A percentile compares a stretch with the other conserved stretches of the same genome.
phyloP scores from a whole-genome alignment of 306 rosid genomes.

The Ochetophila trinervis region DNA sequence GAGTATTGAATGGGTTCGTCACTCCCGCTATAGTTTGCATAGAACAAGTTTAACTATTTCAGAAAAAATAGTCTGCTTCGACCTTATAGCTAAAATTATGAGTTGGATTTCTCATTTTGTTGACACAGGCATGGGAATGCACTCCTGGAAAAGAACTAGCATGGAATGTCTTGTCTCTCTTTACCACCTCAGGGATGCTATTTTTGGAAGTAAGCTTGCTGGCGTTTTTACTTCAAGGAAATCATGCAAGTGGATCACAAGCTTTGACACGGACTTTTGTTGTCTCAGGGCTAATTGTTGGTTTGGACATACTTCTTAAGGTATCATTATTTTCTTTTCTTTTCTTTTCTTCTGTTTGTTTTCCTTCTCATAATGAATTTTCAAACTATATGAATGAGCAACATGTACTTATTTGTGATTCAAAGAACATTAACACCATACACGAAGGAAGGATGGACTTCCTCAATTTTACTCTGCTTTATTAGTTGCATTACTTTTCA shows the following conservation, averaged over 20 bases:
- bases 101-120: constrained; percentile 19
- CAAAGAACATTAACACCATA: background rate
- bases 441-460: background rate
- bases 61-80: background rate
- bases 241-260: constrained; percentile 63
- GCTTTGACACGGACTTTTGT: constrained; percentile 77
- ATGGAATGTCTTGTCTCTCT: constrained; percentile 77
- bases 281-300: constrained; percentile 74
- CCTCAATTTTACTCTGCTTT: background rate
- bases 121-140: constrained; percentile 81
- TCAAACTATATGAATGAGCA: background rate
- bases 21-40: background rate
- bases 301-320: constrained; percentile 80
- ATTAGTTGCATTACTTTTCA: background rate
- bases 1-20: background rate
- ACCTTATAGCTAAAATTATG: constrained; percentile 4
- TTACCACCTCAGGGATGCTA: constrained; percentile 89
- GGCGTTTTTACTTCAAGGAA: constrained; percentile 93
- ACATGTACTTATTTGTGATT: background rate
- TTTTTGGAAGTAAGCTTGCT: constrained; percentile 96
- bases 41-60: background rate
- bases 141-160: constrained; percentile 59
- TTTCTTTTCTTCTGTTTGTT: too few species aligned
- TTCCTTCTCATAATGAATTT: constrained; percentile 4
- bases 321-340: too few species aligned